phyloP scores from a whole-genome alignment of 495 filamentous ascomycete genomes.

The Talaromyces proteolyticus region DNA sequence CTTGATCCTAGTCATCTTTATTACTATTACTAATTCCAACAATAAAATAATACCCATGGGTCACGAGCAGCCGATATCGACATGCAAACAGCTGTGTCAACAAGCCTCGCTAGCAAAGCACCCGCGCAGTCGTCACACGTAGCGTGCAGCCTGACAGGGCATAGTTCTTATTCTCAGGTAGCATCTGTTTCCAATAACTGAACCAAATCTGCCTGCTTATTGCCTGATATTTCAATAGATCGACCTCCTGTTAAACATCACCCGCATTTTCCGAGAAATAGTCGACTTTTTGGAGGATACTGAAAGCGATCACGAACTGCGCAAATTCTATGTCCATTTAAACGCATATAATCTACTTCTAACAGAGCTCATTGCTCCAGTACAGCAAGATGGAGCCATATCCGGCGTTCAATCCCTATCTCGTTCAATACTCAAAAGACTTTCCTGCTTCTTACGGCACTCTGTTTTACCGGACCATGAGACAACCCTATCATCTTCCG shows the following conservation, averaged over 20 bases:
- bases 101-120: neutral
- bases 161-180: neutral
- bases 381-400: neutral
- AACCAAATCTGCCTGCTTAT: neutral
- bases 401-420: neutral
- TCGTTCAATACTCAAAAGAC: neutral
- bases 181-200: neutral
- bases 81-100: neutral
- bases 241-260: neutral
- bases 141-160: neutral
- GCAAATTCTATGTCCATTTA: slow-evolving; percentile 1
- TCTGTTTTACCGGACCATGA: neutral
- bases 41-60: neutral
- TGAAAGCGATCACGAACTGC: neutral
- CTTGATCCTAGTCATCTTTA: too few species aligned
- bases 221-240: neutral
- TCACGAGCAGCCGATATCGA: neutral
- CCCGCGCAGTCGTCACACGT: too few species aligned
- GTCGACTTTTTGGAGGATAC: neutral
- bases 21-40: neutral
- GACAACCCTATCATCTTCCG: neutral
- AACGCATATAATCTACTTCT: neutral
- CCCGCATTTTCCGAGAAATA: neutral
- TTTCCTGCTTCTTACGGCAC: neutral
- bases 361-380: neutral